Conservation (phyloP, 2,329 filamentous ascomycete genomes). For the Trichoderma guizhouense region DNA sequence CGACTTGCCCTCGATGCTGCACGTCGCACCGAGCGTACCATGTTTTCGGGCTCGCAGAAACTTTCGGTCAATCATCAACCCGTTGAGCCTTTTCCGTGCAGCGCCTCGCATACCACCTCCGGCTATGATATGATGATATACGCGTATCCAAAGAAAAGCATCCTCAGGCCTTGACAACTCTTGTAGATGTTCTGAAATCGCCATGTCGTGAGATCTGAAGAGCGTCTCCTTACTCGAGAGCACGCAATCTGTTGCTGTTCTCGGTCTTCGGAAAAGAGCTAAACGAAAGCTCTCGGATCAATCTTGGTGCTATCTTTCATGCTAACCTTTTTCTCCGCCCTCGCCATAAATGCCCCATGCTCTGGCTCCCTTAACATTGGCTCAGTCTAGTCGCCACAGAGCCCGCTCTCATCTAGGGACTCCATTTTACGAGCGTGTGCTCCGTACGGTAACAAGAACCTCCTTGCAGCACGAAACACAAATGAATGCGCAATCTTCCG, state of each 20-base stretch:
- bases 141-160: not conserved
- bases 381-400: conserved; percentile 2
- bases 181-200: not conserved
- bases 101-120: not conserved
- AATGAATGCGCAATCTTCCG: conserved; percentile 1
- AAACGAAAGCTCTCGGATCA: not conserved
- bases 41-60: not conserved
- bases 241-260: not conserved
- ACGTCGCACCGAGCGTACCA: conserved; percentile 9
- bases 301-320: not conserved
- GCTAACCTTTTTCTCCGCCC: conserved; percentile 10
- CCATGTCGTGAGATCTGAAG: not conserved
- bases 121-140: not conserved
- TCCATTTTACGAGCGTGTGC: not conserved
- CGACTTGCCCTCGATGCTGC: not conserved
- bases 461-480: conserved; percentile 1
- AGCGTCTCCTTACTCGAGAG: not conserved
- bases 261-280: conserved; percentile 6
- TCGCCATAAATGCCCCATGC: not conserved
- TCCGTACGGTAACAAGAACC: not conserved
- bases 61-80: conserved; percentile 14
- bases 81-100: not conserved
- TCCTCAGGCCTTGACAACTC: too few species aligned
- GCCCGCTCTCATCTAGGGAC: not conserved
- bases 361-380: conserved; percentile 3